Conservation (phyloP, 2,329 filamentous ascomycete genomes). For the Claviceps monticola region DNA sequence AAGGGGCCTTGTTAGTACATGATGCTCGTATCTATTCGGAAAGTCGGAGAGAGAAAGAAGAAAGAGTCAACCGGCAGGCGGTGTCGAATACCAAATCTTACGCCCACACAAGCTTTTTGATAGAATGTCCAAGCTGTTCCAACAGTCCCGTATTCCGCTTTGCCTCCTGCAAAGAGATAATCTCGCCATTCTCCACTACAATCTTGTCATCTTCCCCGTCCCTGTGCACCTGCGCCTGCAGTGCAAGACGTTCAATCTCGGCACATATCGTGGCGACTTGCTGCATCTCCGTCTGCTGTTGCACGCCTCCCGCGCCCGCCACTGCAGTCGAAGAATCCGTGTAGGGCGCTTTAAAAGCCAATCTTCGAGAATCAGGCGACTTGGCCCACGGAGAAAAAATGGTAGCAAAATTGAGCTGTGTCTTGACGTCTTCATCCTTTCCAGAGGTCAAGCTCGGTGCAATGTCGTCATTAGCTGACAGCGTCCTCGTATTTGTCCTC, state of each 20-base stretch:
- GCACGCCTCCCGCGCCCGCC: constrained; percentile 29
- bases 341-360: constrained; percentile 44
- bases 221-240: constrained; percentile 29
- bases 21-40: not conserved
- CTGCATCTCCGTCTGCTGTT: constrained; percentile 39
- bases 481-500: constrained; percentile 72
- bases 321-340: constrained; percentile 40
- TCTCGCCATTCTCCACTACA: constrained; percentile 47
- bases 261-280: constrained; percentile 52
- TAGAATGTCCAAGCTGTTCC: constrained; percentile 74
- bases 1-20: not conserved
- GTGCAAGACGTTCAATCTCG: constrained; percentile 59
- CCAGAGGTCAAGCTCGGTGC: constrained; percentile 12
- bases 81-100: constrained; percentile 11
- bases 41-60: not conserved
- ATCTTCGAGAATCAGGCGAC: constrained; percentile 22
- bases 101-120: constrained; percentile 90
- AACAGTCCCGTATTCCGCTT: constrained; percentile 75
- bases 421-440: constrained; percentile 11
- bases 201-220: constrained; percentile 28
- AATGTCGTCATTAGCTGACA: constrained; percentile 39
- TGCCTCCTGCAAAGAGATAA: constrained; percentile 75
- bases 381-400: constrained; percentile 27
- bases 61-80: not conserved
- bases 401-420: constrained; percentile 24